Percentiles rank a stretch among this genome's conserved stretches.
Evolutionary conservation across 192 early-diverging fungal genomes (phyloP).

Genomic region (Coemansia sp.): DNA sequence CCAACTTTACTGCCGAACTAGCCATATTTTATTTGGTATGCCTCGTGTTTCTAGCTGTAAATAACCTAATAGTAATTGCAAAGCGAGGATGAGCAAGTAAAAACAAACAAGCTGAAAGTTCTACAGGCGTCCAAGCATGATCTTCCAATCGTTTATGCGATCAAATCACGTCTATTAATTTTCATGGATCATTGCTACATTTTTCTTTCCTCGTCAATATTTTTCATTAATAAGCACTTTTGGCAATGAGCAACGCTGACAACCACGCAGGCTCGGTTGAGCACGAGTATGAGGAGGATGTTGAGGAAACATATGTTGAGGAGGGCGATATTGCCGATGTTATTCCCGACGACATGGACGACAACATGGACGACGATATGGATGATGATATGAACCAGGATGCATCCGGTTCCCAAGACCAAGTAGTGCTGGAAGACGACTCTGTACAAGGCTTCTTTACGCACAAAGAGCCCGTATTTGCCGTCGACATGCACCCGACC

Average conservation of each 20-base stretch:
- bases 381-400: slow-evolving; percentile 60
- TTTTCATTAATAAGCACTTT: not conserved
- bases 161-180: slow-evolving; percentile 5
- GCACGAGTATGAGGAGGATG: slow-evolving; percentile 52
- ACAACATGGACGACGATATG: slow-evolving; percentile 56
- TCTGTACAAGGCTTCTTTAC: slow-evolving; percentile 90
- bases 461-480: slow-evolving; percentile 88
- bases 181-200: not conserved
- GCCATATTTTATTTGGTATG: slow-evolving; percentile 23
- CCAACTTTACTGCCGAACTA: slow-evolving; percentile 81
- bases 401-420: slow-evolving; percentile 10
- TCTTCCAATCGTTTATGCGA: not conserved
- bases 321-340: slow-evolving; percentile 34
- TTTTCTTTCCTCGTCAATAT: slow-evolving; percentile 12
- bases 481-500: slow-evolving; percentile 76
- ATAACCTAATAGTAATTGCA: no score
- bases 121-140: no score
- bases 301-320: slow-evolving; percentile 51
- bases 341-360: slow-evolving; percentile 12
- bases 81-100: not conserved
- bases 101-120: not conserved
- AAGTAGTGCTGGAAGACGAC: slow-evolving; percentile 64
- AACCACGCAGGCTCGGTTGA: slow-evolving; percentile 51
- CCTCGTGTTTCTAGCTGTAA: not conserved
- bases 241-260: slow-evolving; percentile 46